A percentile compares a stretch with the other conserved stretches of the same genome.
phyloP scores from a whole-genome alignment of 805 yeast species.

The Saturnispora sekii region DNA sequence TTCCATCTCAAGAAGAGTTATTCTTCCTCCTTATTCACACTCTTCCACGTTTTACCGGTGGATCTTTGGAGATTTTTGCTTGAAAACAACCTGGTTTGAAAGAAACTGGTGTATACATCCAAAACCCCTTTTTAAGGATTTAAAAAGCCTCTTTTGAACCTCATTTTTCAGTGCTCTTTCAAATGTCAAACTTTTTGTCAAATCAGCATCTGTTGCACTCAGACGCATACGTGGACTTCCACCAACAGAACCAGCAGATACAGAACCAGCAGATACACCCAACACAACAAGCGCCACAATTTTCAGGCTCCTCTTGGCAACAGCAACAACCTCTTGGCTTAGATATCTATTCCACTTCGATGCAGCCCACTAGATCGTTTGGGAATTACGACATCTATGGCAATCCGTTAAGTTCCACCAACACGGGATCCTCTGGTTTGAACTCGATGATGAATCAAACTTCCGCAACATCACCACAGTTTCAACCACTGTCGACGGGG shows the following conservation, averaged over 20 bases:
- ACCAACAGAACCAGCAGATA: no score
- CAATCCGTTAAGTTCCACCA: constrained; percentile 2
- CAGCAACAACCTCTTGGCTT: not conserved
- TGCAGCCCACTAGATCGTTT: constrained; percentile 9
- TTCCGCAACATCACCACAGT: constrained; percentile 7
- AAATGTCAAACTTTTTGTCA: not conserved
- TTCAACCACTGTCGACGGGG: not conserved
- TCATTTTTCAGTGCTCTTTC: no score
- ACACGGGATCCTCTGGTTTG: constrained; percentile 6
- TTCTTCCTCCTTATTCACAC: no score
- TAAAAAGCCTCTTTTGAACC: no score
- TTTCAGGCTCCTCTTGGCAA: not conserved
- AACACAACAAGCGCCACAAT: not conserved
- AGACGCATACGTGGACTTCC: not conserved
- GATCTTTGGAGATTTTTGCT: no score
- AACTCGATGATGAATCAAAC: constrained; percentile 5
- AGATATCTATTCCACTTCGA: constrained; percentile 4
- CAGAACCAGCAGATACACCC: not conserved
- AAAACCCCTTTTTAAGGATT: no score
- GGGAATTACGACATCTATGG: constrained; percentile 1
- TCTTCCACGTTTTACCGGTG: no score
- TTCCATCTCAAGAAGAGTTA: not conserved
- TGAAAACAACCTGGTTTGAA: no score
- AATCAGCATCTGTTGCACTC: constrained; percentile 3
- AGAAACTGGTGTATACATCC: no score